These are phyloP conservation scores for Cercophora samala DNA, from an alignment of 495 filamentous ascomycete species.

Conservation along the genomic window DNA sequence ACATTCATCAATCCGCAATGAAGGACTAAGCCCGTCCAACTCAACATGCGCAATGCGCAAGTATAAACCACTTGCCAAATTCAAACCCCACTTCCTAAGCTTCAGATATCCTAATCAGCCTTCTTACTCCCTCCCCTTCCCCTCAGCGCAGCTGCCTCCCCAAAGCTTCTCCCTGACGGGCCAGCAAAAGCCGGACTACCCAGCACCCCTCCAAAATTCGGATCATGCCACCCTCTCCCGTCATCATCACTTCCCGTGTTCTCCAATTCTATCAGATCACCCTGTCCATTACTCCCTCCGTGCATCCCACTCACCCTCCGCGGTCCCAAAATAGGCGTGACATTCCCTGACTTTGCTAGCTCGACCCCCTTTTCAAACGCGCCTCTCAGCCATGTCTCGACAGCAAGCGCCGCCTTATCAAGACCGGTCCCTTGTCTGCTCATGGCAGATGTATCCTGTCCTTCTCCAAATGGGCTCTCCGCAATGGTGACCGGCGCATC, in stretches of 20 bases:
- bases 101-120: conserved; percentile 23
- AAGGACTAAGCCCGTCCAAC: not conserved
- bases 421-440: conserved; percentile 46
- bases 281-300: conserved; percentile 32
- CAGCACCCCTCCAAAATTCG: conserved; percentile 1
- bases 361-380: conserved; percentile 46
- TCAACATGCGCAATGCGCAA: not conserved
- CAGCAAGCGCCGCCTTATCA: conserved; percentile 77
- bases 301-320: conserved; percentile 29
- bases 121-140: conserved; percentile 33
- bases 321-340: conserved; percentile 46
- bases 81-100: not conserved
- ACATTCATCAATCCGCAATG: not conserved
- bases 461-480: conserved; percentile 49
- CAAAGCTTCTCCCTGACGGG: conserved; percentile 34
- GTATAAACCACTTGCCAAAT: not conserved
- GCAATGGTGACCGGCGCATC: conserved; percentile 36
- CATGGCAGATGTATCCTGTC: conserved; percentile 35
- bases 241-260: conserved; percentile 58
- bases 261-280: conserved; percentile 83
- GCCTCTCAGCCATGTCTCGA: conserved; percentile 86
- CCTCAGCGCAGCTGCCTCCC: conserved; percentile 26
- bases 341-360: conserved; percentile 45
- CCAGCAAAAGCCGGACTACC: conserved; percentile 17
- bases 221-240: conserved; percentile 22